A percentile compares a stretch with the other conserved stretches of the same genome.
Evolutionary conservation across 1,139 yeast species (phyloP).

Genomic region (Candida buenavistaensis): DNA sequence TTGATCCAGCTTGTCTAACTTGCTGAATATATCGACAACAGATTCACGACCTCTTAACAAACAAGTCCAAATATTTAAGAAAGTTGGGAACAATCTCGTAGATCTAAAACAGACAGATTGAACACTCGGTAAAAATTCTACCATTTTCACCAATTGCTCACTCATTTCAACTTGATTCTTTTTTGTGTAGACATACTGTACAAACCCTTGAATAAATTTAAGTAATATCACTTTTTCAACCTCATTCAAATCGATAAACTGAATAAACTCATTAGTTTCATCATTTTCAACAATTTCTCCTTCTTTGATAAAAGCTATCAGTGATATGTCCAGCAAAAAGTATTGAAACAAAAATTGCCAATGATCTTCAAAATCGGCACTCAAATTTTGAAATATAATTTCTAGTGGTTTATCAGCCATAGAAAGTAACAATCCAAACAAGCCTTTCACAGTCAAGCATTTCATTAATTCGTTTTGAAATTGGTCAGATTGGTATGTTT

Average conservation of each 20-base stretch:
- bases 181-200: constrained; percentile 18
- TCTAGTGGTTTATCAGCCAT: constrained; percentile 7
- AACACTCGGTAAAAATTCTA: constrained; percentile 24
- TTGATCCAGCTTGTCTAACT: constrained; percentile 23
- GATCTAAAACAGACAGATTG: constrained; percentile 23
- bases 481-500: constrained; percentile 20
- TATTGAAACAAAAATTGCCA: constrained; percentile 42
- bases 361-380: constrained; percentile 20
- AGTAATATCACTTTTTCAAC: constrained; percentile 22
- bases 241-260: constrained; percentile 22
- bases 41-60: constrained; percentile 19
- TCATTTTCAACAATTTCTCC: constrained; percentile 13
- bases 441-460: constrained; percentile 36
- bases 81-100: constrained; percentile 19
- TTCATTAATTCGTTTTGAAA: constrained; percentile 26
- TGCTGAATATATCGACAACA: constrained; percentile 22
- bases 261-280: constrained; percentile 23
- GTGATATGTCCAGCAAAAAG: constrained; percentile 42
- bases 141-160: constrained; percentile 21
- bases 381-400: constrained; percentile 5
- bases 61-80: constrained; percentile 32
- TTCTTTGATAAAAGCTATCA: constrained; percentile 22
- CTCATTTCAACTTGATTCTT: constrained; percentile 17
- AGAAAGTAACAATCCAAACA: constrained; percentile 24
- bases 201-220: constrained; percentile 28